Percentiles rank a stretch among this genome's conserved stretches.
These are phyloP conservation scores for Debaryomycetaceae sp. DNA, from an alignment of 1,139 yeast species.

Conservation along the genomic window DNA sequence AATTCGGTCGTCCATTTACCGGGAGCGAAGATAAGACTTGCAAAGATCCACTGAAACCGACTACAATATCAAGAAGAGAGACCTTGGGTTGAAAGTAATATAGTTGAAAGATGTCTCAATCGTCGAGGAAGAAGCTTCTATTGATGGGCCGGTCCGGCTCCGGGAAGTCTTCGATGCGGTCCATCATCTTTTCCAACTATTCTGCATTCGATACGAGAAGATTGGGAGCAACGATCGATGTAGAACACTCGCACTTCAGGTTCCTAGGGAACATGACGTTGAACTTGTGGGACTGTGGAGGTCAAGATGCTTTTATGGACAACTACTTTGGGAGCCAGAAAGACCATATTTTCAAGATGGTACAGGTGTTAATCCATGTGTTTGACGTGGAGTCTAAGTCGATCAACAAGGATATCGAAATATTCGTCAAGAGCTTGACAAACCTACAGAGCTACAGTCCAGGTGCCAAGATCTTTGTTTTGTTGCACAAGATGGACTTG, in stretches of 20 bases:
- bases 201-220: constrained; percentile 96
- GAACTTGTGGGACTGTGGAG: constrained; percentile 98
- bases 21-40: not conserved
- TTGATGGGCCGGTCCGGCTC: constrained; percentile 92
- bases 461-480: constrained; percentile 84
- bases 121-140: constrained; percentile 43
- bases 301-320: constrained; percentile 96
- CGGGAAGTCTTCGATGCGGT: constrained; percentile 96
- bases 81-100: too few species aligned
- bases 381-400: constrained; percentile 94
- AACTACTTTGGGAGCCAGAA: constrained; percentile 84
- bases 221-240: constrained; percentile 95
- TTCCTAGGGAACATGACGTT: constrained; percentile 94
- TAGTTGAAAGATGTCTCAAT: constrained; percentile 26
- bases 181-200: constrained; percentile 90
- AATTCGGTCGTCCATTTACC: not conserved
- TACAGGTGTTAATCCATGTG: constrained; percentile 94
- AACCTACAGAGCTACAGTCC: constrained; percentile 86
- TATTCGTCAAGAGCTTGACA: constrained; percentile 78
- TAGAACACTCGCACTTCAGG: constrained; percentile 91
- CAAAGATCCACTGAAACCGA: not conserved
- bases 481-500: constrained; percentile 93
- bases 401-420: constrained; percentile 89
- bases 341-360: constrained; percentile 92
- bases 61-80: too few species aligned